phyloP scores from a whole-genome alignment of 2,329 filamentous ascomycete genomes.

The Cercospora beticola region DNA sequence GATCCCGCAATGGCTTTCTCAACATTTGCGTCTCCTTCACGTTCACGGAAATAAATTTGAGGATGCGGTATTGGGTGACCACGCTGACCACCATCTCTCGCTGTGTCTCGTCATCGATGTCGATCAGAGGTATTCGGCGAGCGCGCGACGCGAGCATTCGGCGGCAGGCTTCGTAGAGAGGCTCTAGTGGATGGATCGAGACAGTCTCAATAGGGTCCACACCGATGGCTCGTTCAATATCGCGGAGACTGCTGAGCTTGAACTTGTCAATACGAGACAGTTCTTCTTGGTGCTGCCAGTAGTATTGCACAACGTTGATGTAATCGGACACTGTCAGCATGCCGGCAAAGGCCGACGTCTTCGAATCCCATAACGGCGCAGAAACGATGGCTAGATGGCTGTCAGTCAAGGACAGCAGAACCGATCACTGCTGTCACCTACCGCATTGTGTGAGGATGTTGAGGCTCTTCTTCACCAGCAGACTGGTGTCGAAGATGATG shows the following conservation, averaged over 20 bases:
- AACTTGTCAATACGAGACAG: constrained; percentile 91
- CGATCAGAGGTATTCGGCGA: constrained; percentile 88
- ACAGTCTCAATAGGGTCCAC: constrained; percentile 90
- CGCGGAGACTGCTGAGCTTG: constrained; percentile 84
- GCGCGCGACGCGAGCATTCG: constrained; percentile 93
- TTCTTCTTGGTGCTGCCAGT: constrained; percentile 93
- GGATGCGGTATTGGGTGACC: constrained; percentile 94
- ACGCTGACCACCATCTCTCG: constrained; percentile 93
- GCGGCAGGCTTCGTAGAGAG: constrained; percentile 91
- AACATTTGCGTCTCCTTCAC: constrained; percentile 82
- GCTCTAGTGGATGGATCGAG: constrained; percentile 86
- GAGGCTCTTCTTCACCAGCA: constrained; percentile 95
- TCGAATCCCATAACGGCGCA: constrained; percentile 94
- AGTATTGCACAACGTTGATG: constrained; percentile 98
- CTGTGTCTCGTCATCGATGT: constrained; percentile 89
- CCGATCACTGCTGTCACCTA: constrained; percentile 40
- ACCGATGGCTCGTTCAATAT: constrained; percentile 92
- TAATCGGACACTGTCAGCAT: constrained; percentile 95
- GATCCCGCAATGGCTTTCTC: constrained; percentile 80
- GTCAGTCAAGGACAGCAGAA: constrained; percentile 14
- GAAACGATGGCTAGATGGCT: constrained; percentile 81
- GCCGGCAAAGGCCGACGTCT: constrained; percentile 87
- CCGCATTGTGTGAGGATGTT: constrained; percentile 95
- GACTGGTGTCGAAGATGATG: constrained; percentile 89
- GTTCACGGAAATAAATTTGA: constrained; percentile 98